Evolutionary conservation across 2,329 filamentous ascomycete genomes (phyloP).

Genomic region (Aureobasidium lini): DNA sequence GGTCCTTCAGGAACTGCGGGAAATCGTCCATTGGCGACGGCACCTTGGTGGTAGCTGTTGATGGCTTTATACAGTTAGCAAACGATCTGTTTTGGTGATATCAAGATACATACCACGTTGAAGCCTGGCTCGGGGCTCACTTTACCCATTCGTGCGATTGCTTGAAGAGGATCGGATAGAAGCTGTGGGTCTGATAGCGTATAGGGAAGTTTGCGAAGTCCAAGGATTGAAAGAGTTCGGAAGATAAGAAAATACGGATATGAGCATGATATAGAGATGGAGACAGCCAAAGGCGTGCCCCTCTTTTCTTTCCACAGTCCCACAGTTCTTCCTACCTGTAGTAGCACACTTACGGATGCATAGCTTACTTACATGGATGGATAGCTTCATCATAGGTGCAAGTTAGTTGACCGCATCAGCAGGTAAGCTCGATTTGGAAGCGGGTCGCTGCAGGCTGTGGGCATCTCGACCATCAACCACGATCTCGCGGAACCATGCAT

Average conservation of each 20-base stretch:
- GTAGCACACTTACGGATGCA: constrained; percentile 2
- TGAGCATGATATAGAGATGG: background rate
- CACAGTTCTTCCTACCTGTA: background rate
- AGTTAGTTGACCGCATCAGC: background rate
- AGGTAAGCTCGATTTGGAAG: constrained; percentile 1
- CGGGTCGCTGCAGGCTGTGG: background rate
- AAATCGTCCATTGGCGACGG: background rate
- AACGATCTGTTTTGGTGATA: background rate
- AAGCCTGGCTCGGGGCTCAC: background rate
- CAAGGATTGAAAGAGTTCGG: background rate
- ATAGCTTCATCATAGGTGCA: background rate
- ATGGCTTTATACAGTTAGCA: background rate
- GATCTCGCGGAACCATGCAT: background rate
- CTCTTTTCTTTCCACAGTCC: constrained; percentile 7
- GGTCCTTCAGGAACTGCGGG: background rate
- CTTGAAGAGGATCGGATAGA: background rate
- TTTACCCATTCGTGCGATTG: background rate
- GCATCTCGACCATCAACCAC: constrained; percentile 1
- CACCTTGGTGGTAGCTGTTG: constrained; percentile 6
- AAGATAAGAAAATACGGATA: background rate
- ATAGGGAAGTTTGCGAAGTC: background rate
- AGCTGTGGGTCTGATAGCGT: background rate
- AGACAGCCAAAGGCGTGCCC: constrained; percentile 1
- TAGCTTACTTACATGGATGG: constrained; percentile 1
- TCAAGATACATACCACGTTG: background rate